phyloP scores from a whole-genome alignment of 306 rosid genomes.

The Castanea sativa region DNA sequence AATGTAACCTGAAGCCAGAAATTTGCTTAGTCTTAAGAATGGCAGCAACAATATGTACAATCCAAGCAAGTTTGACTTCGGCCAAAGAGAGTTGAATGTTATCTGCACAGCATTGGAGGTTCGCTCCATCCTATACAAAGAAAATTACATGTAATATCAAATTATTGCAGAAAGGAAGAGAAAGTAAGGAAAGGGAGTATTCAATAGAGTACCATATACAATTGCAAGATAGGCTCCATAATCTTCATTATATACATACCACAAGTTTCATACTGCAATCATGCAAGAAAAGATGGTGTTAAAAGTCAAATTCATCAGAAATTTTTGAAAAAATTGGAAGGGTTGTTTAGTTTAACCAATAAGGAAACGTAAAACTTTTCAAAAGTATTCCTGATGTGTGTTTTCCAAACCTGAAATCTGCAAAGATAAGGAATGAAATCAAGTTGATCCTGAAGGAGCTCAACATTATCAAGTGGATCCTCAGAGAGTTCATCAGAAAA shows the following conservation, averaged over 20 bases:
- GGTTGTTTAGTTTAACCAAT: background rate
- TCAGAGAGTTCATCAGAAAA: constrained; percentile 88
- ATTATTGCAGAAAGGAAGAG: no score
- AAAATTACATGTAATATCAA: no score
- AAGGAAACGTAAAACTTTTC: no score
- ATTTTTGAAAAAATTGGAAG: no score
- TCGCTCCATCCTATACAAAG: no score
- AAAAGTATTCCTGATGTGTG: no score
- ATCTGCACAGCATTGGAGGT: constrained; percentile 24
- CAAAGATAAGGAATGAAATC: constrained; percentile 94
- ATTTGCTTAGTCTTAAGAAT: constrained; percentile 84
- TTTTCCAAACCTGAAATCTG: constrained; percentile 76
- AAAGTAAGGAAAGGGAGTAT: no score
- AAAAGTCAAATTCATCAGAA: no score
- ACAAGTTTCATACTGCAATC: constrained; percentile 90
- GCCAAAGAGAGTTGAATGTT: constrained; percentile 63
- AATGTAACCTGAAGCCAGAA: constrained; percentile 81
- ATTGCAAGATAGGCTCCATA: constrained; percentile 86
- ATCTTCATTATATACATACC: constrained; percentile 80
- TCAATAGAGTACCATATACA: constrained; percentile 59
- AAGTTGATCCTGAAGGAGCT: constrained; percentile 96
- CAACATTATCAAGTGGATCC: constrained; percentile 93
- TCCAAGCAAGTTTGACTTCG: constrained; percentile 98
- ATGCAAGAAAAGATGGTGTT: constrained; percentile 11
- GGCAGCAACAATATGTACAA: constrained; percentile 94